Conservation (phyloP, 1,284 basidiomycete genomes). For the Neotropicomus parvogracilis region DNA sequence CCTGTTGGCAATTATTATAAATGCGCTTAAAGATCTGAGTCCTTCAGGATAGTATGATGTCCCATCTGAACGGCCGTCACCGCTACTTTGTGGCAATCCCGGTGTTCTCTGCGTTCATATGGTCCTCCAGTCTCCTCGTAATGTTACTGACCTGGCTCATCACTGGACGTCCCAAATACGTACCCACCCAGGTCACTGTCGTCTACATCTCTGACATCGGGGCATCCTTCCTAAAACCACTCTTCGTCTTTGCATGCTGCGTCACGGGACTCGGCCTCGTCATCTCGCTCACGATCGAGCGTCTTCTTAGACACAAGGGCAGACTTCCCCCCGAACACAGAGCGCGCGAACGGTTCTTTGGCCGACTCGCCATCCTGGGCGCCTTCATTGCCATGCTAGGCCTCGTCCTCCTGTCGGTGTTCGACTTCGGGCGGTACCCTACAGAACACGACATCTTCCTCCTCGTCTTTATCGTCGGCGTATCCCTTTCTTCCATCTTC, state of each 20-base stretch:
- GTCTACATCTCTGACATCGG: constrained; percentile 75
- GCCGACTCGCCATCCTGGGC: constrained; percentile 54
- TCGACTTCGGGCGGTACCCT: constrained; percentile 47
- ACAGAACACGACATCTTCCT: constrained; percentile 56
- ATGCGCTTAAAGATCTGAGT: too few species aligned
- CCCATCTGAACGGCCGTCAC: constrained; percentile 28
- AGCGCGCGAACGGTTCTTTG: constrained; percentile 51
- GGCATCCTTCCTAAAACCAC: constrained; percentile 64
- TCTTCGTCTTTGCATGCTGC: constrained; percentile 60
- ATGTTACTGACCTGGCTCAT: constrained; percentile 67
- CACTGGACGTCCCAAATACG: constrained; percentile 46
- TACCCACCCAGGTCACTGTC: constrained; percentile 49
- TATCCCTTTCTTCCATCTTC: constrained; percentile 60
- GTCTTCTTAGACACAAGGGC: constrained; percentile 60
- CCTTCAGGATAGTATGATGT: too few species aligned
- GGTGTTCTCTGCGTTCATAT: constrained; percentile 53
- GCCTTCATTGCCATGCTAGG: constrained; percentile 56
- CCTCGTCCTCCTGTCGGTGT: constrained; percentile 59
- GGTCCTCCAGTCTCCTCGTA: constrained; percentile 56
- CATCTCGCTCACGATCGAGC: constrained; percentile 54
- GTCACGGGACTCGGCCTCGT: constrained; percentile 62
- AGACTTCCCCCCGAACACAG: constrained; percentile 60
- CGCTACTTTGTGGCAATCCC: constrained; percentile 66
- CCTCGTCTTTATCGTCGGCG: constrained; percentile 60
- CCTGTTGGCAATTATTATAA: too few species aligned